Base-by-base conservation (phyloP, 1,284 basidiomycete species). In the Rugosomyces carneus region DNA sequence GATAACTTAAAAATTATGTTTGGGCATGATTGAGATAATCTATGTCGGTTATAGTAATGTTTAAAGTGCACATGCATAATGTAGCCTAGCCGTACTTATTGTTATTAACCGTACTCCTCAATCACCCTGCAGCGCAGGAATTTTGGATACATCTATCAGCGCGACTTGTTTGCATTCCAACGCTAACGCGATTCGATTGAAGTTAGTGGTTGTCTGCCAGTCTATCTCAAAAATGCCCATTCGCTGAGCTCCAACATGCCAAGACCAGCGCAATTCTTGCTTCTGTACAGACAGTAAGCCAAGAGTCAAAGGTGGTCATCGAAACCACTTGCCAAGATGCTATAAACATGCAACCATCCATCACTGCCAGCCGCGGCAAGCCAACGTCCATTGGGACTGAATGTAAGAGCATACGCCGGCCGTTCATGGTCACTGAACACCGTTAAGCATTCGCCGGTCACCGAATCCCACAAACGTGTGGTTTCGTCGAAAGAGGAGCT, bases 1-100 rank as follows among this genome's bases (percentile, higher is more conserved):
- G 79, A 88, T 58, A 89, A 89, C 58, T 65, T 89, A 41, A 81
- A 80, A 62, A 82, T 86, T 41, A 86, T 88, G 77, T 85, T 87
- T 55, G 81, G 76, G 5, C 35, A 37, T 10, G 35, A 37, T 19
- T 37, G 16, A 37, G 19, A 37, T n/a, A 37, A 4, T 9, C 16
- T 37, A n/a, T 16, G 19, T 18, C 8, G 37, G 15, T 5, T 24
- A 24, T 38, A 20, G 23, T 24, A 38, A 38, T 38, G 11, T 38
- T 21, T 9, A n/a, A n/a, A n/a, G n/a, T n/a, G n/a, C n/a, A n/a
- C 37, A 13, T 16, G 24, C 29, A 31, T 31, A 31, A 31, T 31
- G 29, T 31, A 31, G 13, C 6, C 29, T n/a, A 31, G 13, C 29
- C 13, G 5, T 26, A 26, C 24, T 26, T 26, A 26, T 26, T 26